These are phyloP conservation scores for Xylariomycetidae sp. DNA, from an alignment of 2,329 filamentous ascomycete species.

Conservation along the genomic window DNA sequence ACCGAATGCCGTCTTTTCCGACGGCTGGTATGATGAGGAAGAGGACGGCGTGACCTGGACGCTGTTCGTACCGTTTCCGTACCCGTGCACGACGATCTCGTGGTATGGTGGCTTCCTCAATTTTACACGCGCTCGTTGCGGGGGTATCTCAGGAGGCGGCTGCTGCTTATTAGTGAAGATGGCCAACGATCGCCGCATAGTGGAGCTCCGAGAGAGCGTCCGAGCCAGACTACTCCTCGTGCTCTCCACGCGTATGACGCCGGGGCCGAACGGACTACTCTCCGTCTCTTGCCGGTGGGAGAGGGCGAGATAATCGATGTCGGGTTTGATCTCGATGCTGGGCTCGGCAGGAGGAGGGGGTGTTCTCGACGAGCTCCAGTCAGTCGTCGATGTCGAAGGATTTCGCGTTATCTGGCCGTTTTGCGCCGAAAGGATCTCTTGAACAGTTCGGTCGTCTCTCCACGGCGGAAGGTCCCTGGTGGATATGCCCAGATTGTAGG, in stretches of 20 bases:
- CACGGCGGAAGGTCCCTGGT: slow-evolving; percentile 42
- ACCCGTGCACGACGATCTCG: slow-evolving; percentile 49
- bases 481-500: slow-evolving; percentile 52
- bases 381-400: slow-evolving; percentile 9
- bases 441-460: slow-evolving; percentile 29
- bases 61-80: slow-evolving; percentile 48
- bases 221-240: slow-evolving; percentile 24
- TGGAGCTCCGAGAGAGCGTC: slow-evolving; percentile 24
- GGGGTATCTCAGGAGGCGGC: neutral
- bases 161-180: slow-evolving; percentile 20
- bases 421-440: slow-evolving; percentile 24
- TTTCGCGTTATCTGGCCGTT: slow-evolving; percentile 19
- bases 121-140: slow-evolving; percentile 3
- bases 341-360: slow-evolving; percentile 6
- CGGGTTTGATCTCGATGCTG: slow-evolving; percentile 44
- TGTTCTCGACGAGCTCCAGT: slow-evolving; percentile 5
- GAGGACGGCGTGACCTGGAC: slow-evolving; percentile 13
- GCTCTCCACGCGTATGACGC: slow-evolving; percentile 9
- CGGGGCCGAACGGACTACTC: too few species aligned
- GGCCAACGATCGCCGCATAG: slow-evolving; percentile 29
- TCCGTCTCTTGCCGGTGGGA: slow-evolving; percentile 30
- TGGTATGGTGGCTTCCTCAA: slow-evolving; percentile 33
- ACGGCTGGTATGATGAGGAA: slow-evolving; percentile 1
- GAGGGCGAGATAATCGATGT: slow-evolving; percentile 51
- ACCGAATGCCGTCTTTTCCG: too few species aligned